Percentiles rank a stretch among this genome's conserved stretches.
These are phyloP conservation scores for Akanthomyces lecanii DNA, from an alignment of 2,329 filamentous ascomycete genomes.

Conservation along the genomic window DNA sequence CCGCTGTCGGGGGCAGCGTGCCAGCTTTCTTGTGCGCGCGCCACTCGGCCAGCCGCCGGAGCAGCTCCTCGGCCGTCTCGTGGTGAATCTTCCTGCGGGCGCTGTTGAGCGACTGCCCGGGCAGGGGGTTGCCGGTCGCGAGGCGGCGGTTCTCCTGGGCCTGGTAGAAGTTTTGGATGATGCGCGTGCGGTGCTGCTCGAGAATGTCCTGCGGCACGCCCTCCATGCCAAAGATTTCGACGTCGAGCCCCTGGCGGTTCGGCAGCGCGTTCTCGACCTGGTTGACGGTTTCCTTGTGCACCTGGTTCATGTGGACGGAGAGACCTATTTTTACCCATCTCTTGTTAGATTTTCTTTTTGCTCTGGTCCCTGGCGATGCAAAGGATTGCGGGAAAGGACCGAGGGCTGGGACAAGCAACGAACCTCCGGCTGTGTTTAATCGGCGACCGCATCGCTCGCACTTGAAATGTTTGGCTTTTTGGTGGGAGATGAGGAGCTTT, in stretches of 20 bases:
- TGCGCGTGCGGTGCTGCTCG: constrained; percentile 78
- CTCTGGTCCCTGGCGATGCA: not conserved
- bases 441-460: constrained; percentile 86
- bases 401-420: constrained; percentile 24
- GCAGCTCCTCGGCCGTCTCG: constrained; percentile 72
- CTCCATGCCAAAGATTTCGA: constrained; percentile 98
- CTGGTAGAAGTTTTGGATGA: constrained; percentile 80
- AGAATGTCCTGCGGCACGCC: constrained; percentile 85
- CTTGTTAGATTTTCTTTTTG: not conserved
- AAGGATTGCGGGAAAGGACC: not conserved
- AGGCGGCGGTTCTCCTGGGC: constrained; percentile 78
- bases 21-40: constrained; percentile 61
- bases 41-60: constrained; percentile 74
- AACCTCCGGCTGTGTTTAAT: constrained; percentile 91
- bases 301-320: constrained; percentile 95
- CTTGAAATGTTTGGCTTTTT: constrained; percentile 99
- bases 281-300: constrained; percentile 88
- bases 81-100: constrained; percentile 68
- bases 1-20: constrained; percentile 42
- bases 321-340: constrained; percentile 56
- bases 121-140: constrained; percentile 76
- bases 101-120: constrained; percentile 60
- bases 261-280: constrained; percentile 89
- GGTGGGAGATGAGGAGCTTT: constrained; percentile 93
- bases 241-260: constrained; percentile 77